Evolutionary conservation across 192 early-diverging fungal species (phyloP), one percentile per base, ranked within the genome.

Genomic region (Chytriomyces confervae): DNA sequence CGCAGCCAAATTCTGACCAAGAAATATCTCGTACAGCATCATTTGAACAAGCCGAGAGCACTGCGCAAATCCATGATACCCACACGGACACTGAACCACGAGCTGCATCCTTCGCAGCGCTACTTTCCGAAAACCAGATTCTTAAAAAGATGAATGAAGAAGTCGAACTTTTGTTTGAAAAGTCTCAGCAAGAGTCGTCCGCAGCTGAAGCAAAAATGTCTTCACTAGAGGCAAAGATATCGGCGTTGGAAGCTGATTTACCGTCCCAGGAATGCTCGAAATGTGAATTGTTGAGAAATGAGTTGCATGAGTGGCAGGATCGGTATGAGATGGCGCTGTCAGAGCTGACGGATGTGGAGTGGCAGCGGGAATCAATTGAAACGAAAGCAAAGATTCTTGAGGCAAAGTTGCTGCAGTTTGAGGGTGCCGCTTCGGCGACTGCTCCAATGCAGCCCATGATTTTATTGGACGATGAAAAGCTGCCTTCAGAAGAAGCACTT

Each of bases 331-430:
- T 62, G 20, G 72, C 61, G 27, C 11, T 18, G 2, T 43, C 47
- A 23, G 72, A 74, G 18, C 20, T 74, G 24, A 62, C 53, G 5
- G 47, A 74, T 45, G 47, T 62, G 4, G 72, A 74, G 53, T 74
- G 53, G 61, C 72, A 74, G 46, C 61, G 63, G 45, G 36, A 62
- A 16, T 57, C 53, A 16, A 57, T 74, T n/a, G 72, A 74, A 74
- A 61, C 72, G 8, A 62, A 62, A 44, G 0, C 63, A 16, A 74
- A 74, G 47, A 44, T 51, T 23, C 9, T 36, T 18, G 47, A 50
- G 45, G 49, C 13, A 8, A 51, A 71, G 57, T 8, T 61, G n/a
- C 13, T 3, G 8, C 49, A 71, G 27, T 16, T 71, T 23, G 43
- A 62, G 62, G 27, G 62, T 16, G 6, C 20, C 10, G 72, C 29